Base-by-base conservation (phyloP, 2,329 filamentous ascomycete genomes). In the Acarospora socialis region DNA sequence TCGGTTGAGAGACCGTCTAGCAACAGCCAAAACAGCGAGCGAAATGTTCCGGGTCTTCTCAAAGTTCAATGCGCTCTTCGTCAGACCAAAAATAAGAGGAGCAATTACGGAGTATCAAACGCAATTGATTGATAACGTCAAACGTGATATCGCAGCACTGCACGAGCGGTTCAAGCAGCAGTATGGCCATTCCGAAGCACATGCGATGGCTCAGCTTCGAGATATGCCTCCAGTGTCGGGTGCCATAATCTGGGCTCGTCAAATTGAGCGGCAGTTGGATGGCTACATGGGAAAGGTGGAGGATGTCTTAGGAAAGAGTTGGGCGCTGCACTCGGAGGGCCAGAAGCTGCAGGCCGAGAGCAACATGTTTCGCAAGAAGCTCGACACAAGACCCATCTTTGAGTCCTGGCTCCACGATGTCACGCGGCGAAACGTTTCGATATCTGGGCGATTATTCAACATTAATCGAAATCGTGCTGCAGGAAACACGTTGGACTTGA, bases 41-140 rank as follows among this genome's bases (percentile, higher is more conserved):
- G 92, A 98, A 58, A 99, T 98, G 90, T 99, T 99, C 56, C 81
- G 92, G 33, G 90, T 99, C 39, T 98, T 98, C 55, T 95, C 90
- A 32, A 95, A 95, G 53, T 99, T 99, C 70, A 99, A 99, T 52
- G 90, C 90, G 2, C 75, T 99, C 18, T 92, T 99, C 46, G 87
- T 99, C 35, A 76, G 90, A 37, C 90, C 90, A n/a, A 98, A 98
- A 66, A 95, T 99, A 59, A 78, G 90, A 43, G 86, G 92, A 44
- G 92, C 90, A 34, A 98, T 98, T 49, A 81, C 84, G 25, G 87
- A 98, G 59, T 98, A 98, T 53, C 90, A 99, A 56, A 90, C 87
- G 4, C 86, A 94, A 56, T 74, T 99, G 20, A 93, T 99, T 53
- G 86, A 94, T 47, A 93, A 92, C 46, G 90, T 99, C 47, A 95